Conservation (phyloP, 1,284 basidiomycete species). For the Filobasidium uniguttulatum region DNA sequence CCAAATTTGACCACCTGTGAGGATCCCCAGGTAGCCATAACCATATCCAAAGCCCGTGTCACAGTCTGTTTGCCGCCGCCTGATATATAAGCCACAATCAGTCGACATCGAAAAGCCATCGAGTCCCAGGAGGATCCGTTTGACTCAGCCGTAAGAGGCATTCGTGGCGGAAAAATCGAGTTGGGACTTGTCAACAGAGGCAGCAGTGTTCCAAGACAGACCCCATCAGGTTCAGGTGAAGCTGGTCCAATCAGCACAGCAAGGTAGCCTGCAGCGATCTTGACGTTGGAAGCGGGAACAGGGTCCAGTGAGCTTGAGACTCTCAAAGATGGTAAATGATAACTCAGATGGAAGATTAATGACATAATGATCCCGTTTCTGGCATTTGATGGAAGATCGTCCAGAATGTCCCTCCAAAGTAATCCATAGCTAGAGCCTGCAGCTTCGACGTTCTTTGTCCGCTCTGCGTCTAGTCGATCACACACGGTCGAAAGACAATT, state of each 20-base stretch:
- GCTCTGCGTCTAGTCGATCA: background rate
- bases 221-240: background rate
- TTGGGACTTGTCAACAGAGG: background rate
- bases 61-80: conserved; percentile 16
- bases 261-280: background rate
- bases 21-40: conserved; percentile 34
- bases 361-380: conserved; percentile 44
- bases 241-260: background rate
- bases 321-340: background rate
- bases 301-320: background rate
- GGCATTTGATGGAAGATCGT: conserved; percentile 38
- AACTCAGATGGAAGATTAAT: conserved; percentile 40
- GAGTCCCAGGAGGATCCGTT: conserved; percentile 1
- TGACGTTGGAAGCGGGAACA: background rate
- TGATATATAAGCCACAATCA: conserved; percentile 25
- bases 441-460: too few species aligned
- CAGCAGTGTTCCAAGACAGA: background rate
- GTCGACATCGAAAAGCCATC: conserved; percentile 16
- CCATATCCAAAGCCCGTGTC: conserved; percentile 12
- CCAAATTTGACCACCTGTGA: conserved; percentile 34
- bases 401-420: background rate
- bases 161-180: background rate
- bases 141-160: background rate
- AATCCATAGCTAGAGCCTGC: too few species aligned
- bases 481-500: background rate